phyloP scores from a whole-genome alignment of 441 rosid species.

The Erodium moschatum region DNA sequence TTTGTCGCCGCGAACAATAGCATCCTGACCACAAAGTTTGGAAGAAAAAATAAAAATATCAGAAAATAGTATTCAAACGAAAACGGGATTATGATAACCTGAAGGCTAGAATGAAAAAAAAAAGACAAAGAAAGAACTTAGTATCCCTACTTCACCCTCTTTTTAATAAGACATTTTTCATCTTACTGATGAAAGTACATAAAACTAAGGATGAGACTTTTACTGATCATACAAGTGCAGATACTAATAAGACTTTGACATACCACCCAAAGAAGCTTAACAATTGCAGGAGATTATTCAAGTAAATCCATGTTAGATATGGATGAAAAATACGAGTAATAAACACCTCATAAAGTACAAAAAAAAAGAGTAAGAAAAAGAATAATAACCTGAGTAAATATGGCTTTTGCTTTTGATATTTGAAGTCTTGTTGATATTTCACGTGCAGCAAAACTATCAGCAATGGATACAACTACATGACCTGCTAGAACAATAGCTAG shows the following conservation, averaged over 20 bases:
- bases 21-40: slow-evolving; percentile 41
- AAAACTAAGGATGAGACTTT: neutral
- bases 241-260: neutral
- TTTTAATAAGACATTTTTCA: neutral
- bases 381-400: slow-evolving; percentile 70
- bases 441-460: slow-evolving; percentile 80
- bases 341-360: no score
- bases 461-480: slow-evolving; percentile 78
- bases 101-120: slow-evolving; percentile 2
- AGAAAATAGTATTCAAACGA: neutral
- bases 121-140: neutral
- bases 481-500: slow-evolving; percentile 82
- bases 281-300: neutral
- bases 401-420: slow-evolving; percentile 73
- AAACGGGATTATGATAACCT: neutral
- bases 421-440: slow-evolving; percentile 82
- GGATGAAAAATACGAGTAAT: neutral
- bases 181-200: neutral
- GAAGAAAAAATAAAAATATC: slow-evolving; percentile 9
- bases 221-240: neutral
- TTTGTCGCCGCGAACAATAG: slow-evolving; percentile 75
- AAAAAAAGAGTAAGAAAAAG: no score
- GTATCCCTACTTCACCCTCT: neutral
- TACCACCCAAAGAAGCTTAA: neutral
- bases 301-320: neutral